Evolutionary conservation across 1,284 basidiomycete genomes (phyloP).

Genomic region (Melampsora larici-populina): DNA sequence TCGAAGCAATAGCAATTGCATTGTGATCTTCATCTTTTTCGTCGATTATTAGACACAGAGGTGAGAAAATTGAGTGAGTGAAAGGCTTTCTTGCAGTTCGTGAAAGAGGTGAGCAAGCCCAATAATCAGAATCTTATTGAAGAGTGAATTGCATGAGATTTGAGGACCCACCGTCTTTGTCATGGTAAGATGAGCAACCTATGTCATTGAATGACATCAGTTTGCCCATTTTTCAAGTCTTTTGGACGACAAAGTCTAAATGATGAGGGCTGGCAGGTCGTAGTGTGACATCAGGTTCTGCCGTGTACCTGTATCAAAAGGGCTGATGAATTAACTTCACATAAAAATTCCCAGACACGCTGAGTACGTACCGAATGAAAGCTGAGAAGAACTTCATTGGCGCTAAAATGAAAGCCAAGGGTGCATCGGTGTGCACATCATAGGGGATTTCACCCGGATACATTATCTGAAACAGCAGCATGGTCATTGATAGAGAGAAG

Average conservation of each 20-base stretch:
- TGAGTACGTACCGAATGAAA: constrained; percentile 10
- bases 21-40: constrained; percentile 21
- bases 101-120: too few species aligned
- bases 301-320: constrained; percentile 21
- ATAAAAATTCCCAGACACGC: not conserved
- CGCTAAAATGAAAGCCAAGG: not conserved
- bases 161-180: not conserved
- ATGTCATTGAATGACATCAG: not conserved
- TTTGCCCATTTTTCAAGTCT: constrained; percentile 7
- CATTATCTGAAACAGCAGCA: constrained; percentile 4
- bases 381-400: constrained; percentile 30
- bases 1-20: constrained; percentile 24
- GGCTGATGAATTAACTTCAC: not conserved
- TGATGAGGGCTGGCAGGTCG: constrained; percentile 26
- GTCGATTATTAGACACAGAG: constrained; percentile 12
- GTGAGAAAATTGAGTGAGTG: constrained; percentile 26
- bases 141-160: not conserved
- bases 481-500: not conserved
- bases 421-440: constrained; percentile 22
- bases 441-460: constrained; percentile 24
- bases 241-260: constrained; percentile 26
- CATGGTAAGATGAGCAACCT: not conserved
- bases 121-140: not conserved
- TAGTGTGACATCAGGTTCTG: constrained; percentile 21
- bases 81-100: too few species aligned